These are phyloP conservation scores for Corniculantispora saksenae DNA, from an alignment of 2,329 filamentous ascomycete genomes.

Conservation along the genomic window DNA sequence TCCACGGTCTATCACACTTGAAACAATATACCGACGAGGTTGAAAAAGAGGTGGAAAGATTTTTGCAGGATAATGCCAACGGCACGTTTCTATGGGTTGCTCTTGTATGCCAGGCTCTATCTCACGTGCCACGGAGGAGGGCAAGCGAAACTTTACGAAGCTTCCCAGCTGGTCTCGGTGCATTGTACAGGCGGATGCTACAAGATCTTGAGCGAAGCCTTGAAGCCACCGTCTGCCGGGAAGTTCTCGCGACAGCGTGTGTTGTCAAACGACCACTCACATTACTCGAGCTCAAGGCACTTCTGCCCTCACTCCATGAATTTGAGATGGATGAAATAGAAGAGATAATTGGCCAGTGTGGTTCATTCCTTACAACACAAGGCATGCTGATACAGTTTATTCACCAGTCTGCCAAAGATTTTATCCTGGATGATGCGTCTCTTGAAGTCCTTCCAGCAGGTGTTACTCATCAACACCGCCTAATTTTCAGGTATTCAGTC, in stretches of 20 bases:
- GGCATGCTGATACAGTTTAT: conserved; percentile 37
- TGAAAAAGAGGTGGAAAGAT: conserved; percentile 5
- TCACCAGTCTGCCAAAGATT: conserved; percentile 48
- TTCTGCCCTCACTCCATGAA: neutral
- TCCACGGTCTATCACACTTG: conserved; percentile 28
- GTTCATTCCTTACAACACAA: conserved; percentile 38
- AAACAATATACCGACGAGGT: conserved; percentile 21
- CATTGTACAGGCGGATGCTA: neutral
- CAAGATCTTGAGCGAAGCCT: neutral
- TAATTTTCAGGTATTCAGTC: conserved; percentile 35
- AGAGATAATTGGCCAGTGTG: conserved; percentile 33
- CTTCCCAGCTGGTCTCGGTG: neutral
- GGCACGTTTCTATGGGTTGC: conserved; percentile 44
- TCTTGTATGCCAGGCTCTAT: conserved; percentile 17
- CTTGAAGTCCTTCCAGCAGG: conserved; percentile 33
- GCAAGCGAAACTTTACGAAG: neutral
- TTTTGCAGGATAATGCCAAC: conserved; percentile 34
- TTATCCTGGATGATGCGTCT: conserved; percentile 27
- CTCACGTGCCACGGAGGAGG: neutral
- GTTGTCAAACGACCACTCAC: neutral
- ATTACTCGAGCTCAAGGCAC: neutral
- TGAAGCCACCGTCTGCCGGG: neutral
- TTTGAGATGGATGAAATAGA: neutral
- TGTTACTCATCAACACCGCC: conserved; percentile 28
- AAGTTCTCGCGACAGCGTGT: neutral